Evolutionary conservation across 2,329 filamentous ascomycete species (phyloP), one percentile per base, ranked within the genome.

Genomic region (Ceratocystis albifundus): DNA sequence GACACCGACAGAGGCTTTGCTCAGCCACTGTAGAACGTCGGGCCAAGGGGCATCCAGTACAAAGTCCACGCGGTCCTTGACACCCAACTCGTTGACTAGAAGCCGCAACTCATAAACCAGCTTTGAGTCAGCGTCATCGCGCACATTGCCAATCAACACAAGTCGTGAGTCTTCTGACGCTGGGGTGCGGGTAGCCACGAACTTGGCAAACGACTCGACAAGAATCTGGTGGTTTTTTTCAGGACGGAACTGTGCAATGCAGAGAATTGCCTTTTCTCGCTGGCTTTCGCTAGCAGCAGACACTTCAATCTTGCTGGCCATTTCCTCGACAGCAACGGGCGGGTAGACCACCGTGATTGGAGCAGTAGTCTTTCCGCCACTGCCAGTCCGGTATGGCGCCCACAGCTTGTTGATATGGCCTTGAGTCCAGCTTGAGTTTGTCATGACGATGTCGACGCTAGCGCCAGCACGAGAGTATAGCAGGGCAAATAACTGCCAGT

Each of bases 211-310:
- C 0, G 94, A 86, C 71, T 89, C 84, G 53, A 99, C 78, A 65
- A 99, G 88, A 28, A 96, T 83, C 46, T 87, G 80, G 77, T 99
- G 94, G 75, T 96, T 96, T 80, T 99, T 99, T 75, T 99, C 94
- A 0, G 94, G 93, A 0, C 94, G 88, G 75, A 99, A 99, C 75
- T 99, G 94, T 1, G 93, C 94, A 71, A 99, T 96, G 77, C 96
- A 99, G 20, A 99, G 80, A 15, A 99, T 77, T 50, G 85, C 82
- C 53, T 85, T 86, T 69, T 90, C 82, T 45, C 94, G 85, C 63
- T 78, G 77, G 71, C 81, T 80, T 73, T 94, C 90, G 74, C 83
- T 90, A 59, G 80, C 81, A 17, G 79, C 78, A 0, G 86, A 86
- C 12, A 96, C 83, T 15, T 87, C 82, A 64, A 97, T 85, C 46